Conservation (phyloP, 345 rosid genomes). For the sweet orange (Citrus sinensis) region DVS_A1.0 CM039166.1:12418001-12418500, state of each 20-base stretch:
- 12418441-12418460: background rate
- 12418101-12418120: background rate
- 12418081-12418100: background rate
- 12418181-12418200: background rate
- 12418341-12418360: background rate
- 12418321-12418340: background rate
- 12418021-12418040: no score
- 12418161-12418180: constrained; percentile 9
- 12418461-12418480: background rate
- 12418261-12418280: background rate
- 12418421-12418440: constrained; percentile 2
- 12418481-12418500: background rate
- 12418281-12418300: background rate
- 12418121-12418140: constrained; percentile 8
- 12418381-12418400: background rate
- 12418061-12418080: background rate
- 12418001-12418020: background rate
- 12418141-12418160: background rate
- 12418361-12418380: constrained; percentile 7
- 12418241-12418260: background rate
- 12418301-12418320: constrained; percentile 17
- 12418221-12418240: constrained; percentile 1
- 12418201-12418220: background rate
- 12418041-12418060: no score
- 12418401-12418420: constrained; percentile 4